Evolutionary conservation across 768 basidiomycete species (phyloP).

Genomic region (Crepidotus variabilis): DNA sequence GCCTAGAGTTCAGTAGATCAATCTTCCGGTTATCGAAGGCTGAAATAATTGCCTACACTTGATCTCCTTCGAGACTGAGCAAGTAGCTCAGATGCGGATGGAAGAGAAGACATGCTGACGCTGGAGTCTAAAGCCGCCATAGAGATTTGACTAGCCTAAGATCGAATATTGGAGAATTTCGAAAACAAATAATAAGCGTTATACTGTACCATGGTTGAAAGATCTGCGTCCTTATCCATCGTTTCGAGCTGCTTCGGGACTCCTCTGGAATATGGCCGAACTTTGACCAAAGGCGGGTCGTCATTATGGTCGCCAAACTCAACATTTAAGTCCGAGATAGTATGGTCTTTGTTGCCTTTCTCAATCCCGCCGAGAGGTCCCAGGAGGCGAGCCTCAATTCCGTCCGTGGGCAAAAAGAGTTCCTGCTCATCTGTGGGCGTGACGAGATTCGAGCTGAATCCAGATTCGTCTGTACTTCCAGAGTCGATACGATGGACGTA

Average conservation of each 20-base stretch:
- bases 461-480: conserved; percentile 36
- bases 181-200: not conserved
- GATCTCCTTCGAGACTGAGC: conserved; percentile 1
- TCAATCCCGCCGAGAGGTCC: conserved; percentile 13
- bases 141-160: not conserved
- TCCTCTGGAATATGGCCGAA: not conserved
- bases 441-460: conserved; percentile 35
- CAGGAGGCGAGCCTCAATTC: conserved; percentile 18
- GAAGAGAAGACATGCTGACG: conserved; percentile 6
- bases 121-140: conserved; percentile 8
- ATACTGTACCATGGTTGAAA: not conserved
- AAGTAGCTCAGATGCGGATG: conserved; percentile 4
- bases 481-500: conserved; percentile 25
- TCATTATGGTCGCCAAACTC: not conserved
- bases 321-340: not conserved
- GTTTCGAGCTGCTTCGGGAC: not conserved
- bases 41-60: conserved; percentile 5
- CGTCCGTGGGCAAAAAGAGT: conserved; percentile 2
- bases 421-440: conserved; percentile 37
- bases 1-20: conserved; percentile 13
- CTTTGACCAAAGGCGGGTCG: not conserved
- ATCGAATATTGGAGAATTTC: not conserved
- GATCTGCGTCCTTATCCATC: not conserved
- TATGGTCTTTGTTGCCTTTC: conserved; percentile 10
- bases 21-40: not conserved